Evolutionary conservation across 2,329 filamentous ascomycete species (phyloP).

Genomic region (Mariannaea sp.): DNA sequence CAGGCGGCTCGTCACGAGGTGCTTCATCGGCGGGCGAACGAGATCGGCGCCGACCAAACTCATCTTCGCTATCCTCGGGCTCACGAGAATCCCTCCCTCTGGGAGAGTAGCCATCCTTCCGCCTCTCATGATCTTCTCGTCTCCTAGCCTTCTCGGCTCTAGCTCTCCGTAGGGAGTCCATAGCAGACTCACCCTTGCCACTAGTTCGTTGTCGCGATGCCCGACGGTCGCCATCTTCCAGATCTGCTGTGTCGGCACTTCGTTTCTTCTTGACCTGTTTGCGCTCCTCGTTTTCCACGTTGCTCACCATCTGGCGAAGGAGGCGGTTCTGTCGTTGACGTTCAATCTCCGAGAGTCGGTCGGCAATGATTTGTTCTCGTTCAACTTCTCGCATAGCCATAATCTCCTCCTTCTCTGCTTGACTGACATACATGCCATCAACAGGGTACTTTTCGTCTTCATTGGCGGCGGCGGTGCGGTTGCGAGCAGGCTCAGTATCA

Average conservation of each 20-base stretch:
- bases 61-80: constrained; percentile 74
- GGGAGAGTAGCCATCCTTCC: constrained; percentile 56
- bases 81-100: constrained; percentile 50
- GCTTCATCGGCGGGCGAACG: constrained; percentile 65
- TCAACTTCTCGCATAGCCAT: constrained; percentile 88
- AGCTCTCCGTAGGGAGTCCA: constrained; percentile 70
- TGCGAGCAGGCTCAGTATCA: constrained; percentile 53
- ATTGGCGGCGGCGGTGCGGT: constrained; percentile 50
- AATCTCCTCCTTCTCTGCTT: constrained; percentile 76
- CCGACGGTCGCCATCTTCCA: constrained; percentile 77
- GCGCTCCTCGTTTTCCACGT: constrained; percentile 66
- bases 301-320: constrained; percentile 76
- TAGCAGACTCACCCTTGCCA: constrained; percentile 58
- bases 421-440: constrained; percentile 81
- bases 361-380: constrained; percentile 86
- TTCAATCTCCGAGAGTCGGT: constrained; percentile 82
- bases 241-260: constrained; percentile 77
- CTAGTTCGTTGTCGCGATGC: constrained; percentile 70
- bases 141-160: constrained; percentile 63
- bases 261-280: constrained; percentile 65
- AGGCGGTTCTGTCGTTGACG: constrained; percentile 81
- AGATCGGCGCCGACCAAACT: constrained; percentile 68
- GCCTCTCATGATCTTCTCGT: constrained; percentile 61
- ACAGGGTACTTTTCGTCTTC: constrained; percentile 77
- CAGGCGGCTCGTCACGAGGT: constrained; percentile 70